Evolutionary conservation across 495 filamentous ascomycete genomes (phyloP), one percentile per base, ranked within the genome.

Genomic region (Penicillium ucsense): DNA sequence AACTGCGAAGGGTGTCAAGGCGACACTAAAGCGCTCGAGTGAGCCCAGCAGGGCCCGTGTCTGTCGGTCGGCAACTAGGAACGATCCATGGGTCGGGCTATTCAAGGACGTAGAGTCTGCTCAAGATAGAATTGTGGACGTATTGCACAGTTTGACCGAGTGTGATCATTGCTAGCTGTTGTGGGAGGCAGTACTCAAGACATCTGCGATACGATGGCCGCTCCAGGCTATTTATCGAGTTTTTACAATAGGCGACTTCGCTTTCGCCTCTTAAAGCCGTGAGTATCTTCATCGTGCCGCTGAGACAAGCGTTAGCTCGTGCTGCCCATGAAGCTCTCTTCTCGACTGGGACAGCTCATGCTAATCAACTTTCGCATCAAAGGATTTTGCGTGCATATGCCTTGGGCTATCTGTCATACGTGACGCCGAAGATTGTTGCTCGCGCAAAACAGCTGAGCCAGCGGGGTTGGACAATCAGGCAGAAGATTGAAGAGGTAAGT

Each of bases 301-400:
- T 40, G 49, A 41, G 36, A 51, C 43, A 42, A 34, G 44, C 41
- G 36, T 38, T 27, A 20, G 20, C 20, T 20, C 20, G 20, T 20
- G 20, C 20, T 20, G 20, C 20, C 20, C 20, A 20, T 20, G 20
- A 20, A 20, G 20, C 20, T 20, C 20, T 20, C 20, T 20, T 20
- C 20, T 20, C 20, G 2, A 20, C 20, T 20, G 8, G 45, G n/a
- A n/a, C 10, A 31, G n/a, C 31, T 38, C 8, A 38, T 9, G 38
- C 39, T 49, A 39, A 43, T 47, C 34, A 7, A 4, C 31, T 47
- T 3, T 2, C 28, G 37, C 6, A 27, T 27, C 50, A 11, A 53
- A 88, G 87, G 12, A 71, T 88, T 47, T 60, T 87, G 41, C 80
- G 80, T 45, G 88, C 87, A 41, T 94, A 88, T 63, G 66, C 79